Evolutionary conservation across 2,329 filamentous ascomycete species (phyloP).

Genomic region (Pseudogymnoascus sp.): DNA sequence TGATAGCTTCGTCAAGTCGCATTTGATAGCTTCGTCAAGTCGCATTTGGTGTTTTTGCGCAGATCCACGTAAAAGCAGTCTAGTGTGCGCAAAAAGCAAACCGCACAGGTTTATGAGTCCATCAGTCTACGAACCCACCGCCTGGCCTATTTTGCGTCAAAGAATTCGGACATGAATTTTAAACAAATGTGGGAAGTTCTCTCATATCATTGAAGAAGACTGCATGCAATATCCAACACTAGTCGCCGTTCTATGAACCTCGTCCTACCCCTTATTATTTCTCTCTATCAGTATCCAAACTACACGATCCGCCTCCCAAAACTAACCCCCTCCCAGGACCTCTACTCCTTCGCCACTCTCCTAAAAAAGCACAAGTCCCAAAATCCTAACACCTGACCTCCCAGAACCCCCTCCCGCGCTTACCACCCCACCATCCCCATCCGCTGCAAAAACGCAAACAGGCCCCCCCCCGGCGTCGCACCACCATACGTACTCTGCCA

Average conservation of each 20-base stretch:
- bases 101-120: not conserved
- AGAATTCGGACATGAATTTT: too few species aligned
- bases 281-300: too few species aligned
- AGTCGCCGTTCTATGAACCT: not conserved
- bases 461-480: not conserved
- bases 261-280: too few species aligned
- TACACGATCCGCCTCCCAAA: not conserved
- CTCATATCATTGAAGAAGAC: too few species aligned
- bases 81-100: not conserved
- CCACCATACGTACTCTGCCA: not conserved
- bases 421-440: not conserved
- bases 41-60: not conserved
- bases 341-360: not conserved
- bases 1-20: too few species aligned
- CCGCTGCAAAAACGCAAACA: not conserved
- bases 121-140: too few species aligned
- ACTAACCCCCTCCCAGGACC: not conserved
- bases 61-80: not conserved
- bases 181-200: too few species aligned
- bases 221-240: too few species aligned
- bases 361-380: not conserved
- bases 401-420: not conserved
- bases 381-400: not conserved
- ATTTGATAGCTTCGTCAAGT: too few species aligned
- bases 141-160: too few species aligned